Percentiles rank a stretch among this genome's conserved stretches.
These are phyloP conservation scores for Thoreauomyces humboldtii DNA, from an alignment of 192 early-diverging fungal genomes.

Conservation along the genomic window DNA sequence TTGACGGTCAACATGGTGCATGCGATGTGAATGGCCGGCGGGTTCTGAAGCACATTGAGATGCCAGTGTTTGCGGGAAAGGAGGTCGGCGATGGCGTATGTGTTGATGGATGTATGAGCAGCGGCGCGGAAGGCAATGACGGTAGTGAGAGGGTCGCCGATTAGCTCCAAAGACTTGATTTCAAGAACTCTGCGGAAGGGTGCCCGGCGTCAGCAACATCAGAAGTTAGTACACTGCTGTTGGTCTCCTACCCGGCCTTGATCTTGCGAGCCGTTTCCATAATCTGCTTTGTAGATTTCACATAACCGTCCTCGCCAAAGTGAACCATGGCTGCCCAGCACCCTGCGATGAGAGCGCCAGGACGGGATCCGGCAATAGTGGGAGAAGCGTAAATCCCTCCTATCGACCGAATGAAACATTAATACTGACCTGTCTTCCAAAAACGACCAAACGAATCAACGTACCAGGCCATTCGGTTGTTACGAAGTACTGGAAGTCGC, in stretches of 20 bases:
- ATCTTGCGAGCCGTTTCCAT: constrained; percentile 70
- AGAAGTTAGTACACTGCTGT: too few species aligned
- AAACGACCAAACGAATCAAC: neutral
- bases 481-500: constrained; percentile 92
- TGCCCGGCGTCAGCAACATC: too few species aligned
- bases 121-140: constrained; percentile 82
- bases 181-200: too few species aligned
- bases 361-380: constrained; percentile 83
- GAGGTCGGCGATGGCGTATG: constrained; percentile 82
- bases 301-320: constrained; percentile 84
- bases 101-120: constrained; percentile 67
- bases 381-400: constrained; percentile 95
- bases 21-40: constrained; percentile 84
- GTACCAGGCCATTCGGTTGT: constrained; percentile 82
- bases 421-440: neutral
- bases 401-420: neutral
- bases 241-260: constrained; percentile 53
- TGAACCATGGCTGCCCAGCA: constrained; percentile 93
- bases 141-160: constrained; percentile 77
- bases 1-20: constrained; percentile 80
- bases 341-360: constrained; percentile 90
- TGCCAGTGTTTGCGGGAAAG: constrained; percentile 82
- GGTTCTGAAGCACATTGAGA: constrained; percentile 84
- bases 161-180: too few species aligned
- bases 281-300: constrained; percentile 77